These are phyloP conservation scores for Gryganskiella cystojenkinii DNA, from an alignment of 192 early-diverging fungal genomes.

Conservation along the genomic window DNA sequence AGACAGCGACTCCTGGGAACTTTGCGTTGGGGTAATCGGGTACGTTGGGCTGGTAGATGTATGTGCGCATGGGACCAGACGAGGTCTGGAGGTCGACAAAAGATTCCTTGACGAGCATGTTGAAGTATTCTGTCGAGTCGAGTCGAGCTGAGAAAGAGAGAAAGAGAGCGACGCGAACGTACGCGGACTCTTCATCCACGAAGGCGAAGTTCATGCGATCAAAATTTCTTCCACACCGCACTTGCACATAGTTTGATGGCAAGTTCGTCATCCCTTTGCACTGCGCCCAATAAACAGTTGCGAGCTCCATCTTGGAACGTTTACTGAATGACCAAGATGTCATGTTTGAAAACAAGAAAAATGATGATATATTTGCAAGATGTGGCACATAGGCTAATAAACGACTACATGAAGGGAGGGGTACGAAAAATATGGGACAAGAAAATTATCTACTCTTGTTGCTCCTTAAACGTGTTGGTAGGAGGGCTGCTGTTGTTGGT, in stretches of 20 bases:
- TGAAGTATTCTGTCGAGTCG: neutral
- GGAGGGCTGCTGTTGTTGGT: slow-evolving; percentile 26
- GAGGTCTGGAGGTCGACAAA: slow-evolving; percentile 57
- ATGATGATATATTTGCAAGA: too few species aligned
- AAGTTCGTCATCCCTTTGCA: too few species aligned
- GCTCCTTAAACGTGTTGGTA: slow-evolving; percentile 39
- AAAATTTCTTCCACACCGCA: too few species aligned
- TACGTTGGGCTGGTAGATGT: slow-evolving; percentile 65
- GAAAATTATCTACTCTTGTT: neutral
- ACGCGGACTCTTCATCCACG: too few species aligned
- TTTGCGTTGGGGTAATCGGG: slow-evolving; percentile 63
- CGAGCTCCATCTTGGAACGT: too few species aligned
- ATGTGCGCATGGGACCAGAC: slow-evolving; percentile 62
- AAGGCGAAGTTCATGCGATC: too few species aligned
- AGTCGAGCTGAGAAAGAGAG: neutral
- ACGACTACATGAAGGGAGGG: neutral
- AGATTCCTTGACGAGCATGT: slow-evolving; percentile 66
- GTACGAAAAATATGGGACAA: neutral
- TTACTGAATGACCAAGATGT: too few species aligned
- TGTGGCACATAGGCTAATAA: too few species aligned
- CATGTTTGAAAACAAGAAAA: too few species aligned
- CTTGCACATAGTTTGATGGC: too few species aligned
- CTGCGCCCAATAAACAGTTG: too few species aligned
- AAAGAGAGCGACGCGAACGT: too few species aligned
- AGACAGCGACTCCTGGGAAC: slow-evolving; percentile 59